A percentile compares a stretch with the other conserved stretches of the same genome.
These are phyloP conservation scores for Phalaenopsis aphrodite DNA, from an alignment of 106 monocot species.

Conservation along the genomic window DNA sequence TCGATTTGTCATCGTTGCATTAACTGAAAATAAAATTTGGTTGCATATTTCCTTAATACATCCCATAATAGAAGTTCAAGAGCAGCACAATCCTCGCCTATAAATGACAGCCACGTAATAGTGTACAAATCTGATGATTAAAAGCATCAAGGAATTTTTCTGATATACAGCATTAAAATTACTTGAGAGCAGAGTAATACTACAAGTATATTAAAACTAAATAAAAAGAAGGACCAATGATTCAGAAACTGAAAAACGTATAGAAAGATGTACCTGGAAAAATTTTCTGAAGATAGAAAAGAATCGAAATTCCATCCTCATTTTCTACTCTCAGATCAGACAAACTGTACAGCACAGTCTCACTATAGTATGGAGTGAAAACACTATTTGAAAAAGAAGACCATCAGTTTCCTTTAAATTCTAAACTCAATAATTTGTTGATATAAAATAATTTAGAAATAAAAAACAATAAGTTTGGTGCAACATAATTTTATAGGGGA, in stretches of 20 bases:
- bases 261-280: constrained; percentile 62
- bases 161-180: neutral
- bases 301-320: constrained; percentile 92
- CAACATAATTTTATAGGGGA: neutral
- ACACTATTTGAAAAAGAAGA: constrained; percentile 44
- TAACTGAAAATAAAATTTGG: neutral
- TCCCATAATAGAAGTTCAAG: neutral
- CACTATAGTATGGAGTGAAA: constrained; percentile 98
- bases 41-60: neutral
- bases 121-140: neutral
- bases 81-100: neutral
- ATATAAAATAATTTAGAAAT: neutral
- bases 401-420: neutral
- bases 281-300: constrained; percentile 99
- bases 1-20: neutral
- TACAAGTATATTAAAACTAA: neutral
- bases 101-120: neutral
- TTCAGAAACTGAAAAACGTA: neutral
- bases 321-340: constrained; percentile 71
- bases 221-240: neutral
- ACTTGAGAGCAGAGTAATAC: neutral
- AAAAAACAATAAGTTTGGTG: neutral
- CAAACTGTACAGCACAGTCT: constrained; percentile 89
- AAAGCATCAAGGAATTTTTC: neutral
- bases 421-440: neutral